phyloP scores from a whole-genome alignment of 495 filamentous ascomycete genomes.

The Penicillium macrosclerotiorum region DNA sequence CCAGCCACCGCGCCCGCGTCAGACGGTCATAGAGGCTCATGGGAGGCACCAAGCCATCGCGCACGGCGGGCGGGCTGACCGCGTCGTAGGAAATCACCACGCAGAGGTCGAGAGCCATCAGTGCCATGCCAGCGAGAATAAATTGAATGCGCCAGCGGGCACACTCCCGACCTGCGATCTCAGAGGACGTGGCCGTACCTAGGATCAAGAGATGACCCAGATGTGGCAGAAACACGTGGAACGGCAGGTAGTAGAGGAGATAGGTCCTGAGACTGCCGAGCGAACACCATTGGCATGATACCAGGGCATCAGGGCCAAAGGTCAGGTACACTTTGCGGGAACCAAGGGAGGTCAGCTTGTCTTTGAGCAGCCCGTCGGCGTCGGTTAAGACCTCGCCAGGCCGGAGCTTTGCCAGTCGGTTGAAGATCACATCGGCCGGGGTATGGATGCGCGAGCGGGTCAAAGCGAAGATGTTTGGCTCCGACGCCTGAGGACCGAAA shows the following conservation, averaged over 20 bases:
- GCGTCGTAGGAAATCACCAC: slow-evolving; percentile 61
- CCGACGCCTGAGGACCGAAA: slow-evolving; percentile 56
- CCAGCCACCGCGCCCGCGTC: slow-evolving; percentile 55
- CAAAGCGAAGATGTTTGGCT: slow-evolving; percentile 72
- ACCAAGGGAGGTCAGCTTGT: slow-evolving; percentile 66
- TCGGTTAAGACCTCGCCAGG: slow-evolving; percentile 52
- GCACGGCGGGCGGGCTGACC: slow-evolving; percentile 43
- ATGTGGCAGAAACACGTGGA: slow-evolving; percentile 67
- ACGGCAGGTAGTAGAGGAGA: slow-evolving; percentile 77
- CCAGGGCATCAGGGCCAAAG: slow-evolving; percentile 70
- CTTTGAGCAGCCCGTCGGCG: slow-evolving; percentile 60
- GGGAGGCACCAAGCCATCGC: slow-evolving; percentile 34
- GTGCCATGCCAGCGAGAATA: slow-evolving; percentile 56
- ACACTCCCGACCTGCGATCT: slow-evolving; percentile 54
- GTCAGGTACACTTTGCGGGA: slow-evolving; percentile 78
- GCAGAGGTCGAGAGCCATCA: slow-evolving; percentile 66
- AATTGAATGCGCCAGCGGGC: slow-evolving; percentile 67
- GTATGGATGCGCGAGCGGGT: slow-evolving; percentile 84
- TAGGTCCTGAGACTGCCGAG: slow-evolving; percentile 68
- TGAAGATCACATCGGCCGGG: slow-evolving; percentile 80
- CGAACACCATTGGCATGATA: slow-evolving; percentile 78
- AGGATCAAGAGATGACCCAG: slow-evolving; percentile 69
- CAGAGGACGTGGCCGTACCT: slow-evolving; percentile 59
- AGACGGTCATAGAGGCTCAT: slow-evolving; percentile 64
- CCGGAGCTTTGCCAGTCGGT: slow-evolving; percentile 65